Percentiles rank a stretch among this genome's conserved stretches.
These are phyloP conservation scores for Tetradesmus obliquus DNA, from an alignment of 139 green algal genomes.

Conservation along the genomic window DNA sequence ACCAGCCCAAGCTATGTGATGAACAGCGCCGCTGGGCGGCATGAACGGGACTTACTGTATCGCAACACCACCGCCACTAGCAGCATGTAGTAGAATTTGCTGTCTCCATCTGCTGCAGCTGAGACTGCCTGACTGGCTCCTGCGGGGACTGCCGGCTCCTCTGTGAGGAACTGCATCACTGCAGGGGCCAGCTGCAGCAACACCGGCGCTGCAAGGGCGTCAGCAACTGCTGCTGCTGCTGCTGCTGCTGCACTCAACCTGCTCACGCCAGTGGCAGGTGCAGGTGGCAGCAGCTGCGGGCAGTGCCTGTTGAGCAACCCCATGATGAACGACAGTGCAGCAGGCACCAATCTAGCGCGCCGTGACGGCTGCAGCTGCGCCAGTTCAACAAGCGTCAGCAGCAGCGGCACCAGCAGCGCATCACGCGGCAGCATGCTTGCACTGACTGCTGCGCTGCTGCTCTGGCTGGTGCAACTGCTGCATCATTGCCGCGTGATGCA, in stretches of 20 bases:
- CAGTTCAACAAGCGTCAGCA: not conserved
- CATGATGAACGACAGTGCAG: not conserved
- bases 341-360: not conserved
- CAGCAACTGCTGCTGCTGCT: not conserved
- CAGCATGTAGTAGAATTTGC: not conserved
- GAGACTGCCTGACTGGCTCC: not conserved
- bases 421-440: not conserved
- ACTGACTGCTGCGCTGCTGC: not conserved
- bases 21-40: too few species aligned
- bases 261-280: not conserved
- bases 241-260: not conserved
- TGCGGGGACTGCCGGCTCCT: not conserved
- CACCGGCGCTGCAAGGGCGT: not conserved
- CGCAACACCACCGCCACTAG: not conserved
- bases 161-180: not conserved
- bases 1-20: too few species aligned
- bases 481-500: not conserved
- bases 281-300: not conserved
- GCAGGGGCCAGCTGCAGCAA: not conserved
- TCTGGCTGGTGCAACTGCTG: not conserved
- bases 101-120: not conserved
- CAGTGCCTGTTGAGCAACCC: not conserved
- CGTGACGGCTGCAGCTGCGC: not conserved
- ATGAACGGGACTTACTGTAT: not conserved
- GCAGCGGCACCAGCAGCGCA: not conserved